Evolutionary conservation across 2,329 filamentous ascomycete species (phyloP).

Genomic region (Aspergillus novofumigatus): DNA sequence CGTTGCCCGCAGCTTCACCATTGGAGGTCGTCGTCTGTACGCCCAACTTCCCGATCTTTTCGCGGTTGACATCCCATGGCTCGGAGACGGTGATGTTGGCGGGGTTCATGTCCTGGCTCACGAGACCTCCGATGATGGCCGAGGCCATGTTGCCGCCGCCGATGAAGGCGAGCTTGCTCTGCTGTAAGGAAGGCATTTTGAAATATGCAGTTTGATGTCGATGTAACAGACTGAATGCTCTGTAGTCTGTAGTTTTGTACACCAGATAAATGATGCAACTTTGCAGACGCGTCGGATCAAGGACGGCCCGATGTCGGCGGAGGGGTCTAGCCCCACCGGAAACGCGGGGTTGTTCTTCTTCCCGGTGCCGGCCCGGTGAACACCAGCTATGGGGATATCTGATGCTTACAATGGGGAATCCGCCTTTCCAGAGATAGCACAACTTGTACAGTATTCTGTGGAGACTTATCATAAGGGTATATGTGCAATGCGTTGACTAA

Average conservation of each 20-base stretch:
- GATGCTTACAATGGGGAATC: too few relatives aligned
- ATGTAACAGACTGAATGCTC: not conserved
- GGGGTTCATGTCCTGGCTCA: slow-evolving; percentile 24
- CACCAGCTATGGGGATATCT: too few relatives aligned
- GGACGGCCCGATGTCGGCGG: not conserved
- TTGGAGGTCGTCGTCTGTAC: slow-evolving; percentile 30
- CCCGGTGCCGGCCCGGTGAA: too few relatives aligned
- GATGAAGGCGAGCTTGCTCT: slow-evolving; percentile 34
- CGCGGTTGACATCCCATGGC: slow-evolving; percentile 33
- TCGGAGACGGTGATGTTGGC: slow-evolving; percentile 33
- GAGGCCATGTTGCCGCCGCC: slow-evolving; percentile 37
- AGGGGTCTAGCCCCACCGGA: too few relatives aligned
- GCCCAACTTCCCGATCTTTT: slow-evolving; percentile 28
- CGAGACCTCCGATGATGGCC: slow-evolving; percentile 31
- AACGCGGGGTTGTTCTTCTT: not conserved
- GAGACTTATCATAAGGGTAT: too few relatives aligned
- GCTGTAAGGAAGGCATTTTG: slow-evolving; percentile 26
- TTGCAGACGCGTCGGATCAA: not conserved
- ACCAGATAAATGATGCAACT: too few relatives aligned
- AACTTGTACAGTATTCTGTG: too few relatives aligned
- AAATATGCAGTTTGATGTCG: not conserved
- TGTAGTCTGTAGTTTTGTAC: too few relatives aligned
- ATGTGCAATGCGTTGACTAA: too few relatives aligned
- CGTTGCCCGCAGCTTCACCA: slow-evolving; percentile 21
- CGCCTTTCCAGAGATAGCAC: too few relatives aligned